Evolutionary conservation across 139 green algal genomes (phyloP), one percentile per base, ranked within the genome.

Genomic region (Mychonastes homosphaera): DNA sequence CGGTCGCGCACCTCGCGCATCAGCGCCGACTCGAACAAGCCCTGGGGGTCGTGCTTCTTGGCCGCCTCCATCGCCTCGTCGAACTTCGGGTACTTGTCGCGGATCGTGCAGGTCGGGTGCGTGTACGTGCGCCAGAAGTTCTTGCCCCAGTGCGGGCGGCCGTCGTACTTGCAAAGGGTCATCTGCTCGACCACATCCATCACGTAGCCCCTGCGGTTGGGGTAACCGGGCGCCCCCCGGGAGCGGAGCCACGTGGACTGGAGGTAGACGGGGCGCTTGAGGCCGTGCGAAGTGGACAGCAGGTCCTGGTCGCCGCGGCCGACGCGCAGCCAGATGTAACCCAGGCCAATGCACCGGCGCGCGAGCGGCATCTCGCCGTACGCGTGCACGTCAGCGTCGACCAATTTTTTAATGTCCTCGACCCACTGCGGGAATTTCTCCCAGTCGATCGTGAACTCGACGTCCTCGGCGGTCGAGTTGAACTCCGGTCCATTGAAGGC

Each of bases 211-310:
- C 55, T 48, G 35, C 51, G 35, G 3, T 56, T 53, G 19, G 61
- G 50, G 23, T 32, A 49, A 30, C 30, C 39, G 6, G 35, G 46
- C 1, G 23, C 18, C 2, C 5, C 47, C 19, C 58, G 46, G 4
- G 58, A 65, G 7, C 61, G 50, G 29, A 67, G 39, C 61, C 61
- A 67, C 6, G 61, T 67, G 34, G 40, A 56, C 51, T 67, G 61
- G 8, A 67, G 50, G 40, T 43, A 67, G 21, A 67, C 61, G 15
- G 61, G 61, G 16, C 51, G 61, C 61, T 67, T 53, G 18, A 67
- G 39, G 61, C 61, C 58, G 1, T 27, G 3, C 5, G 10, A 53
- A 9, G 47, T 66, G 27, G 48, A 30, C 3, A 67, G 7, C 7
- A 41, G 26, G 1, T n/a, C 27, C 4, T 67, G 8, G 13, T 35